phyloP scores from a whole-genome alignment of 805 yeast genomes.

The Suhomyces vadensis region DNA sequence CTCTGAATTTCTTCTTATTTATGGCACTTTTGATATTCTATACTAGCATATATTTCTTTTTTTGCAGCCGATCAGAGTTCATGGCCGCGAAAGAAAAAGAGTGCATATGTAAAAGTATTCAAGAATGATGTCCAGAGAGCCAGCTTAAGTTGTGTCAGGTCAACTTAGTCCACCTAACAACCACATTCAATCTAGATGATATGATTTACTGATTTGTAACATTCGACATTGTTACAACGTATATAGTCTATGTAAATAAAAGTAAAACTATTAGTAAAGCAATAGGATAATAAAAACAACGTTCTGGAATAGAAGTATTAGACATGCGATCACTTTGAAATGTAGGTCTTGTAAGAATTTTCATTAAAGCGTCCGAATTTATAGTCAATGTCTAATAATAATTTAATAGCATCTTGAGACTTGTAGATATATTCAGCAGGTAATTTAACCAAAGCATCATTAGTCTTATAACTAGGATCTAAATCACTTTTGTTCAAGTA shows the following conservation, averaged over 20 bases:
- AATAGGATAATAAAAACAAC: background rate
- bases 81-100: slow-evolving; percentile 2
- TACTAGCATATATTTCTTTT: too few relatives aligned
- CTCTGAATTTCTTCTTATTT: background rate
- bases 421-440: slow-evolving; percentile 53
- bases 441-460: slow-evolving; percentile 42
- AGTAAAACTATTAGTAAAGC: background rate
- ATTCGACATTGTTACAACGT: too few relatives aligned
- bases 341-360: slow-evolving; percentile 44
- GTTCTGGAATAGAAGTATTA: too few relatives aligned
- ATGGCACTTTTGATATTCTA: background rate
- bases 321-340: slow-evolving; percentile 11
- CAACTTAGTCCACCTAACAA: too few relatives aligned
- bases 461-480: slow-evolving; percentile 18
- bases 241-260: background rate
- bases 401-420: slow-evolving; percentile 60
- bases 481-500: slow-evolving; percentile 32
- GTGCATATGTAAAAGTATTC: too few relatives aligned
- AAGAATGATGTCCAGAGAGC: too few relatives aligned
- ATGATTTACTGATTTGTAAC: too few relatives aligned
- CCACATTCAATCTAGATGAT: too few relatives aligned
- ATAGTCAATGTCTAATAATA: slow-evolving; percentile 62
- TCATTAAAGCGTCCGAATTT: slow-evolving; percentile 58
- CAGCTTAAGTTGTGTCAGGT: too few relatives aligned
- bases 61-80: background rate